These are phyloP conservation scores for Colletotrichum incanum DNA, from an alignment of 2,329 filamentous ascomycete genomes.

Conservation along the genomic window DNA sequence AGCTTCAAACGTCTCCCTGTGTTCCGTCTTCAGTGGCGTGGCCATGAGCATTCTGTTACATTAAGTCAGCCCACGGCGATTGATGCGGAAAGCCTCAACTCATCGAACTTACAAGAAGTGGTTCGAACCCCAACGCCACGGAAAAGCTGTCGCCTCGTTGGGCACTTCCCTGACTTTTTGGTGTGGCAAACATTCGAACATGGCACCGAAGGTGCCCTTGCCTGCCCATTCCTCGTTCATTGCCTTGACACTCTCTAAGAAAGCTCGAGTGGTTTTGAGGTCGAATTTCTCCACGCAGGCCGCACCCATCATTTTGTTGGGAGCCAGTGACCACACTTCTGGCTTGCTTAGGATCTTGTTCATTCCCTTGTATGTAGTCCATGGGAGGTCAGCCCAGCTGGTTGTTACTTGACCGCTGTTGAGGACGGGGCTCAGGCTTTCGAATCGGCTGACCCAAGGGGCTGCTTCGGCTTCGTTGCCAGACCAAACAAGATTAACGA, in stretches of 20 bases:
- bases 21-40: conserved; percentile 50
- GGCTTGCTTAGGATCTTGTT: conserved; percentile 35
- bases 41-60: conserved; percentile 50
- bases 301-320: conserved; percentile 40
- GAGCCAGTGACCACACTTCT: conserved; percentile 32
- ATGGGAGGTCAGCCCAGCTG: conserved; percentile 29
- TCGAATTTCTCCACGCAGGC: conserved; percentile 35
- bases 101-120: conserved; percentile 28
- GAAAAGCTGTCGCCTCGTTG: conserved; percentile 31
- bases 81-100: not conserved
- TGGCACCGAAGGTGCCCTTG: conserved; percentile 34
- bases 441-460: conserved; percentile 21
- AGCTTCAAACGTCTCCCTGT: conserved; percentile 54
- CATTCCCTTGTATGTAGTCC: conserved; percentile 37
- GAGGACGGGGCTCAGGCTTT: conserved; percentile 10
- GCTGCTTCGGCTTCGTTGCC: conserved; percentile 22
- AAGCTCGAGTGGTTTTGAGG: conserved; percentile 17
- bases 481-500: conserved; percentile 35
- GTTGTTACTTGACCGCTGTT: conserved; percentile 16
- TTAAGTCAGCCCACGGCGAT: not conserved
- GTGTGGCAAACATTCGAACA: conserved; percentile 37
- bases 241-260: conserved; percentile 28
- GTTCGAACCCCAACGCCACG: conserved; percentile 36
- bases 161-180: conserved; percentile 31
- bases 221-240: conserved; percentile 39